Percentiles rank a stretch among this genome's conserved stretches.
Conservation (phyloP, 768 basidiomycete species). For the Hemileccinum impolitum region DNA sequence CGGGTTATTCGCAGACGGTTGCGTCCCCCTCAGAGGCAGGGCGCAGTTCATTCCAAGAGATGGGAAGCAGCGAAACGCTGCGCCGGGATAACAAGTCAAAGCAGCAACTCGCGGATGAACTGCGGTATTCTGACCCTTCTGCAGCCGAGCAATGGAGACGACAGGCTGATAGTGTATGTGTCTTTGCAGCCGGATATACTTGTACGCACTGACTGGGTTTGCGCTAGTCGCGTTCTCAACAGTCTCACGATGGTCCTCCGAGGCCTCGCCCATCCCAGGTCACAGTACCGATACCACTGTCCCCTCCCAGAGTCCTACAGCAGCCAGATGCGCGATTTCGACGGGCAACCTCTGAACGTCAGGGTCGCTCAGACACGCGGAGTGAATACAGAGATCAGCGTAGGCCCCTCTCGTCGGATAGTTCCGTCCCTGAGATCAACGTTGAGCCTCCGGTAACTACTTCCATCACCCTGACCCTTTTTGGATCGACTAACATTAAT, state of each 20-base stretch:
- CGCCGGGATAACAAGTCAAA: conserved; percentile 20
- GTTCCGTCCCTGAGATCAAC: conserved; percentile 33
- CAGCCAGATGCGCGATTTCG: conserved; percentile 15
- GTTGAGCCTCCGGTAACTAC: conserved; percentile 30
- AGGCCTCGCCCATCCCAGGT: conserved; percentile 19
- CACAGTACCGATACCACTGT: conserved; percentile 26
- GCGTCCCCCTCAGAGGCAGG: conserved; percentile 20
- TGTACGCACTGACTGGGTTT: neutral
- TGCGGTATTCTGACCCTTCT: conserved; percentile 34
- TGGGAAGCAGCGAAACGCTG: conserved; percentile 16
- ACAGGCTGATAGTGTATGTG: conserved; percentile 18
- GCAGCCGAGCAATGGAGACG: conserved; percentile 32
- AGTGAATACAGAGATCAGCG: conserved; percentile 18
- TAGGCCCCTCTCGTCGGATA: conserved; percentile 30
- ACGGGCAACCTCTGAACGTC: conserved; percentile 22
- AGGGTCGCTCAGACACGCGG: conserved; percentile 21
- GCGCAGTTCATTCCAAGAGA: conserved; percentile 10
- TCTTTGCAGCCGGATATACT: neutral
- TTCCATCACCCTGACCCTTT: conserved; percentile 1
- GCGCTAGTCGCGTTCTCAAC: conserved; percentile 19
- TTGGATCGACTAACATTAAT: conserved; percentile 13
- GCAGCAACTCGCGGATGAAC: conserved; percentile 33
- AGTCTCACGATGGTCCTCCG: conserved; percentile 5
- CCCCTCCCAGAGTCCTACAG: conserved; percentile 20
- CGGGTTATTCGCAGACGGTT: conserved; percentile 22